Conservation (phyloP, 140 eudicot species). For the Erigeron philadelphicus region DNA sequence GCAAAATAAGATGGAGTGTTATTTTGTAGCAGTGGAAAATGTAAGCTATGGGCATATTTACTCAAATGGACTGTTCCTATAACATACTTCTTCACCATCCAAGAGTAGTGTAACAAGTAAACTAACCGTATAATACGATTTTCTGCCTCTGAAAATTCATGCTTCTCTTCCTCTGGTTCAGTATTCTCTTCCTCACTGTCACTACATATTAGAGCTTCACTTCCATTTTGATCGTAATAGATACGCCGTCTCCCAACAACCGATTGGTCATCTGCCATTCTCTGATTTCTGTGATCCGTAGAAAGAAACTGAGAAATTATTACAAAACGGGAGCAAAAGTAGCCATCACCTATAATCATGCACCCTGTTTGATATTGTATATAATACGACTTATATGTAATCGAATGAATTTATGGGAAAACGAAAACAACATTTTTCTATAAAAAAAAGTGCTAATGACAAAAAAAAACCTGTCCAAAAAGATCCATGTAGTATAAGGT, state of each 20-base stretch:
- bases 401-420: constrained; percentile 6
- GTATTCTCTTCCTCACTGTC: constrained; percentile 92
- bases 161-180: constrained; percentile 66
- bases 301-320: constrained; percentile 29
- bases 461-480: constrained; percentile 51
- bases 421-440: background rate
- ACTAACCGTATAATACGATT: constrained; percentile 68
- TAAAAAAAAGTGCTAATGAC: background rate
- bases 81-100: constrained; percentile 12
- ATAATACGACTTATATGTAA: background rate
- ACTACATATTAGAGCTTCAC: constrained; percentile 81
- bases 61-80: constrained; percentile 4
- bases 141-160: constrained; percentile 75
- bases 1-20: background rate
- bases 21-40: background rate
- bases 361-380: background rate
- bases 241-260: constrained; percentile 87
- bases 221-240: constrained; percentile 70
- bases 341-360: background rate
- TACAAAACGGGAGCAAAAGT: background rate
- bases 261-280: constrained; percentile 97
- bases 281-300: constrained; percentile 73
- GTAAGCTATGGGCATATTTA: background rate
- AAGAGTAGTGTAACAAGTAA: constrained; percentile 19
- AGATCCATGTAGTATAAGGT: constrained; percentile 81